Evolutionary conservation across 2,329 filamentous ascomycete genomes (phyloP).

Genomic region (Talaromyces sp.): DNA sequence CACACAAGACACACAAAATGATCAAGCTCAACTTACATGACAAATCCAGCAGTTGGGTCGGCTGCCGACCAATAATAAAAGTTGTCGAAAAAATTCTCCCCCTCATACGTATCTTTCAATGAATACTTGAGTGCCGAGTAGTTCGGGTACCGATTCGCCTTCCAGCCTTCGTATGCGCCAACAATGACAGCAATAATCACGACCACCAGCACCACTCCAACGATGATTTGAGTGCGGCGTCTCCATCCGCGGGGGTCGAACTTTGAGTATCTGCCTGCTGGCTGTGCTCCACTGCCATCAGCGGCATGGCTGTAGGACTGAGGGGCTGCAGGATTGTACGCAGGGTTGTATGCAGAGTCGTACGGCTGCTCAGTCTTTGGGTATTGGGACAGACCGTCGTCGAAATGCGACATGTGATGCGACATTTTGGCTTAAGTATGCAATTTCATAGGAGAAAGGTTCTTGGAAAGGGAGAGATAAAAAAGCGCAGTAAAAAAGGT

Average conservation of each 20-base stretch:
- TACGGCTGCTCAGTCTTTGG: background rate
- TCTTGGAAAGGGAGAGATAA: background rate
- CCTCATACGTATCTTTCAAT: conserved; percentile 37
- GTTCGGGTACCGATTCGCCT: conserved; percentile 37
- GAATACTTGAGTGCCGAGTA: conserved; percentile 37
- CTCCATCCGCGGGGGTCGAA: conserved; percentile 52
- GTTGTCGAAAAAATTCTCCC: conserved; percentile 38
- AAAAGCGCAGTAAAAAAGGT: background rate
- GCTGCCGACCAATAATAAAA: conserved; percentile 41
- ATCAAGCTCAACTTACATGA: conserved; percentile 35
- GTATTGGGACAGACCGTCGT: background rate
- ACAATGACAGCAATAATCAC: conserved; percentile 42
- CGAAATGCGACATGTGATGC: background rate
- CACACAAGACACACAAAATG: conserved; percentile 5
- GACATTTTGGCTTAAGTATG: background rate
- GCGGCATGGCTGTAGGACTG: background rate
- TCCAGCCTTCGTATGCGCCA: conserved; percentile 33
- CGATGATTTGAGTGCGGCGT: conserved; percentile 45
- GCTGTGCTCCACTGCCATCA: background rate
- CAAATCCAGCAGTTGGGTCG: conserved; percentile 42
- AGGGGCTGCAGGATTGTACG: background rate
- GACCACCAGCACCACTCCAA: conserved; percentile 32
- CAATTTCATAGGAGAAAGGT: background rate
- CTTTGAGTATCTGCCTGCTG: conserved; percentile 16
- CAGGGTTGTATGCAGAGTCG: background rate